Evolutionary conservation across 2,329 filamentous ascomycete genomes (phyloP).

Genomic region (Neofusicoccum ribis): DNA sequence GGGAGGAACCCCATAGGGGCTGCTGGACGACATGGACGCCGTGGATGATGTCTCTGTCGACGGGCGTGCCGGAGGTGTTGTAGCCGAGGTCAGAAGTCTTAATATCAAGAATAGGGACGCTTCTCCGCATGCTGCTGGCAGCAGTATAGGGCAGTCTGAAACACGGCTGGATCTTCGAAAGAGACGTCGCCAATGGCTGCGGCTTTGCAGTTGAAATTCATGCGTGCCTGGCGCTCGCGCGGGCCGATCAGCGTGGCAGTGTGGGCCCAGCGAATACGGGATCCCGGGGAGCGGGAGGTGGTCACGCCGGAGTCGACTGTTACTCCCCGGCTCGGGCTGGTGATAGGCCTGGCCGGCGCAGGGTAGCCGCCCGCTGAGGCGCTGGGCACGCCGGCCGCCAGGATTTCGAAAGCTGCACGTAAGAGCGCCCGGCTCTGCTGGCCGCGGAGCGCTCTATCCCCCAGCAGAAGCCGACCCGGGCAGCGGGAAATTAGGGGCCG

Average conservation of each 20-base stretch:
- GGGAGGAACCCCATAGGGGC: neutral
- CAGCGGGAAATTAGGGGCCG: neutral
- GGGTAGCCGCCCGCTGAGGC: neutral
- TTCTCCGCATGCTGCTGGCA: neutral
- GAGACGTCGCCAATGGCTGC: neutral
- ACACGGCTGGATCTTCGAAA: neutral
- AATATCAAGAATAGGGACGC: neutral
- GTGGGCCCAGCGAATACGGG: neutral
- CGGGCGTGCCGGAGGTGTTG: neutral
- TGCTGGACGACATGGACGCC: neutral
- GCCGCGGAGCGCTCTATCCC: neutral
- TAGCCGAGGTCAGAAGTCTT: neutral
- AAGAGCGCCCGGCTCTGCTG: neutral
- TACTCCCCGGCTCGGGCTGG: neutral
- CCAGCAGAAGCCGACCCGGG: neutral
- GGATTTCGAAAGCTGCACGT: neutral
- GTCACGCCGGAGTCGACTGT: neutral
- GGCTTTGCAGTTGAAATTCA: neutral
- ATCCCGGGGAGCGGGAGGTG: neutral
- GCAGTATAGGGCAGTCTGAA: neutral
- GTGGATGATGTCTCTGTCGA: neutral
- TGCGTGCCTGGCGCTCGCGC: neutral
- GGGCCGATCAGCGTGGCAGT: constrained; percentile 1
- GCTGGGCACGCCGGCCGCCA: neutral
- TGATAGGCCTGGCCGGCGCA: neutral